Conservation (phyloP, 768 basidiomycete genomes). For the Lentinula boryana region DNA sequence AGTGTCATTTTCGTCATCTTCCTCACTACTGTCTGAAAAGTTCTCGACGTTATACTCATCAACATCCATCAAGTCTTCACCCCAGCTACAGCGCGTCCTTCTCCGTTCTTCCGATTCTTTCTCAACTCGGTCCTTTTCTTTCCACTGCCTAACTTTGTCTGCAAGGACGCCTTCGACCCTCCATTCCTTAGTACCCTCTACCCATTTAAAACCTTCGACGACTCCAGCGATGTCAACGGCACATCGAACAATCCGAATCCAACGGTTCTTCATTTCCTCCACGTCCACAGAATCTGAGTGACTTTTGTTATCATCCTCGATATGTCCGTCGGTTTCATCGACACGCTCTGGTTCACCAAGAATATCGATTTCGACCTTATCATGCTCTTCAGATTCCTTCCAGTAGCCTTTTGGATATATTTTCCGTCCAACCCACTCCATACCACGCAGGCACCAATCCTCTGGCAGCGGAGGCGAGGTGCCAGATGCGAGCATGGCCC, state of each 20-base stretch:
- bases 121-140: conserved; percentile 61
- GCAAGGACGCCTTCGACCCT: conserved; percentile 56
- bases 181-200: conserved; percentile 55
- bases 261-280: conserved; percentile 37
- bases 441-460: conserved; percentile 93
- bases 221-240: conserved; percentile 59
- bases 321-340: conserved; percentile 67
- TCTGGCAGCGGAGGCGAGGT: conserved; percentile 76
- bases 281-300: conserved; percentile 15
- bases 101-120: conserved; percentile 64
- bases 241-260: conserved; percentile 70
- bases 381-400: conserved; percentile 65
- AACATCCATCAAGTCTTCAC: conserved; percentile 67
- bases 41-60: conserved; percentile 49
- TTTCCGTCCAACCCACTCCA: conserved; percentile 91
- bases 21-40: conserved; percentile 39
- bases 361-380: conserved; percentile 68
- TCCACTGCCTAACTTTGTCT: conserved; percentile 67
- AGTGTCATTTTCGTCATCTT: conserved; percentile 61
- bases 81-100: conserved; percentile 54
- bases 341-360: conserved; percentile 54
- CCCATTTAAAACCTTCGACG: conserved; percentile 75
- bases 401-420: conserved; percentile 95
- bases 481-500: conserved; percentile 64
- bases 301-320: conserved; percentile 66